Base-by-base conservation (phyloP, 2,329 filamentous ascomycete genomes). In the Aspergillus uvarum region DNA sequence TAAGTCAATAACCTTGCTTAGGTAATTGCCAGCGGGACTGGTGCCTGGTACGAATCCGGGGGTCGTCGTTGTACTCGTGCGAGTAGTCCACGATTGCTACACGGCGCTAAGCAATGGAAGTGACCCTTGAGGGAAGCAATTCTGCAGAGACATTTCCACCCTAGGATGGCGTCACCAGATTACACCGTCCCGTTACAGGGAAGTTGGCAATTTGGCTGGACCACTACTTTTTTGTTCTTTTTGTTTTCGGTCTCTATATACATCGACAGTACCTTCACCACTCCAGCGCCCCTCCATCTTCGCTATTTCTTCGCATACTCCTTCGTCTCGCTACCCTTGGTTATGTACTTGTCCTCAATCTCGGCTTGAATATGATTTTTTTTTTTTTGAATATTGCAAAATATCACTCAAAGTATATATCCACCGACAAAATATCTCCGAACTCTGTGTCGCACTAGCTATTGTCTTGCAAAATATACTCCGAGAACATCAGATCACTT, bases 91-190 rank as follows among this genome's bases (percentile, higher is more conserved):
- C 79, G 82, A 83, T 76, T 63, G 81, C 77, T 83, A 77, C 67
- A 72, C 71, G 74, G 73, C 77, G 77, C 68, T 85, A 81, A 84
- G 82, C 77, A 76, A 81, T 82, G 80, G 76, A 79, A 72, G 71
- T 76, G 72, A 84, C 65, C 63, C 80, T 83, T 82, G 80, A 84
- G 82, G 79, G 80, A 82, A 83, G 82, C 74, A 81, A 84, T 83
- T 82, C 80, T 81, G 81, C 82, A 84, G 80, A 83, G 80, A 79
- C 71, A 74, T 73, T 74, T 79, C 77, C 80, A 79, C 80, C 81
- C 80, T 77, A 77, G 75, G 77, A 75, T 82, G 81, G 82, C 81
- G 81, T 77, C 72, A 75, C 76, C 78, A 80, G 82, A 83, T 73
- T 74, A 83, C 81, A 81, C 77, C 78, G 67, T 69, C 69, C 65